phyloP scores from a whole-genome alignment of 1,139 yeast species.

The Diutina mesorugosa region DNA sequence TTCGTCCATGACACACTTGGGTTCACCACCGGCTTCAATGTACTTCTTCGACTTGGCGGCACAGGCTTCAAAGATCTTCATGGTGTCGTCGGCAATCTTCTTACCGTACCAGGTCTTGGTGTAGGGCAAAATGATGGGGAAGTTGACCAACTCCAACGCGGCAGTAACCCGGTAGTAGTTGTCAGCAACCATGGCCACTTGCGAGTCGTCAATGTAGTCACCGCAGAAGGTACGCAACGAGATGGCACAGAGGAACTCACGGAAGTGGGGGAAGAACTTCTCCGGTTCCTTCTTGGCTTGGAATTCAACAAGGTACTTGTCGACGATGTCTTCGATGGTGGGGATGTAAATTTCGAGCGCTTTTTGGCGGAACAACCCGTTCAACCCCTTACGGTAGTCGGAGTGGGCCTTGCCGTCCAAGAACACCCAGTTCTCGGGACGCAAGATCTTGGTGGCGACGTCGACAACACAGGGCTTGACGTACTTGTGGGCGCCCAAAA shows the following conservation, averaged over 20 bases:
- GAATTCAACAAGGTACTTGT: conserved; percentile 60
- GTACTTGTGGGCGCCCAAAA: conserved; percentile 70
- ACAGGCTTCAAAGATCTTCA: conserved; percentile 80
- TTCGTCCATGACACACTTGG: conserved; percentile 86
- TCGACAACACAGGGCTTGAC: conserved; percentile 98
- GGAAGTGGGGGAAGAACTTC: conserved; percentile 81
- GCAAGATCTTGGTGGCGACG: conserved; percentile 81
- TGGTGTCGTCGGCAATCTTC: conserved; percentile 83
- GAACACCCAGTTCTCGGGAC: conserved; percentile 97
- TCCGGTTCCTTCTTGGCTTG: conserved; percentile 47
- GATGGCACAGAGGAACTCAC: conserved; percentile 91
- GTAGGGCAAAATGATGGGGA: conserved; percentile 90
- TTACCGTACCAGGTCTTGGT: conserved; percentile 98
- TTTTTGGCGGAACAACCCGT: conserved; percentile 73
- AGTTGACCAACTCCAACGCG: conserved; percentile 91
- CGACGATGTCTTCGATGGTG: conserved; percentile 72
- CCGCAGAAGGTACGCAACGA: conserved; percentile 93
- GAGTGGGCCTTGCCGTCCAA: conserved; percentile 90
- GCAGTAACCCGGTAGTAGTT: conserved; percentile 86
- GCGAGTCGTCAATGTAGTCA: conserved; percentile 82
- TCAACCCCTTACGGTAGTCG: conserved; percentile 83
- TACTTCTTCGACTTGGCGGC: conserved; percentile 76
- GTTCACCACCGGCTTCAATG: conserved; percentile 66
- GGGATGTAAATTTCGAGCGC: conserved; percentile 82
- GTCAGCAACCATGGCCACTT: conserved; percentile 77